Conservation (phyloP, 106 monocot genomes). For the Hemerocallis citrina region DNA sequence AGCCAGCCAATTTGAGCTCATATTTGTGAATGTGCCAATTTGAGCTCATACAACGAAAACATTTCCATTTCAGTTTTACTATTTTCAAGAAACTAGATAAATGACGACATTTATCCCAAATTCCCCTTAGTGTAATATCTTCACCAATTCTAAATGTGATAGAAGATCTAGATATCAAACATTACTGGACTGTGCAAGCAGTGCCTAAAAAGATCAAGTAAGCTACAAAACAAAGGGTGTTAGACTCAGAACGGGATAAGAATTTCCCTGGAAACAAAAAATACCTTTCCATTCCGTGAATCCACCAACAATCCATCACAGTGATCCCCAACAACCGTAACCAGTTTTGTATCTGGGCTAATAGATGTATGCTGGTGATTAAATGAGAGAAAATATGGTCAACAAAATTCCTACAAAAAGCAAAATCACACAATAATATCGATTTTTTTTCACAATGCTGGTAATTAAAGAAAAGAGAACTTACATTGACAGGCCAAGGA, state of each 20-base stretch:
- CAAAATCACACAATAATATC: not conserved
- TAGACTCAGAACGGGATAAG: not conserved
- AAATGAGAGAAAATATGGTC: not conserved
- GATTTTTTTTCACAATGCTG: not conserved
- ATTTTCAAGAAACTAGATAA: too few relatives aligned
- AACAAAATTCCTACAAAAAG: not conserved
- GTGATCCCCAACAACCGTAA: conserved; percentile 60
- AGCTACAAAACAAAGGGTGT: not conserved
- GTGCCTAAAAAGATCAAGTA: not conserved
- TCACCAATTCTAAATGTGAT: too few relatives aligned
- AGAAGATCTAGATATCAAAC: too few relatives aligned
- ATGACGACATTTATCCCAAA: too few relatives aligned
- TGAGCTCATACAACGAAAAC: too few relatives aligned
- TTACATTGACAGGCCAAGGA: conserved; percentile 77
- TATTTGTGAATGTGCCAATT: too few relatives aligned
- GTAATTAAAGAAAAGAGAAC: conserved; percentile 4
- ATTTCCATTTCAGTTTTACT: too few relatives aligned
- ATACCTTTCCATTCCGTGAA: conserved; percentile 69
- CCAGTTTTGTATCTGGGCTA: conserved; percentile 61
- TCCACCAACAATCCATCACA: conserved; percentile 57
- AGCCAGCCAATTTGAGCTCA: too few relatives aligned
- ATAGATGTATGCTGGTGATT: conserved; percentile 53
- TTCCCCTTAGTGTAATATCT: too few relatives aligned
- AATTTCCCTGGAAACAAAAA: not conserved
- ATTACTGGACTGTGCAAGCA: too few relatives aligned